Conservation (phyloP, 176 grass and related monocot genomes). For the Thinopyrum elongatum region DNA sequence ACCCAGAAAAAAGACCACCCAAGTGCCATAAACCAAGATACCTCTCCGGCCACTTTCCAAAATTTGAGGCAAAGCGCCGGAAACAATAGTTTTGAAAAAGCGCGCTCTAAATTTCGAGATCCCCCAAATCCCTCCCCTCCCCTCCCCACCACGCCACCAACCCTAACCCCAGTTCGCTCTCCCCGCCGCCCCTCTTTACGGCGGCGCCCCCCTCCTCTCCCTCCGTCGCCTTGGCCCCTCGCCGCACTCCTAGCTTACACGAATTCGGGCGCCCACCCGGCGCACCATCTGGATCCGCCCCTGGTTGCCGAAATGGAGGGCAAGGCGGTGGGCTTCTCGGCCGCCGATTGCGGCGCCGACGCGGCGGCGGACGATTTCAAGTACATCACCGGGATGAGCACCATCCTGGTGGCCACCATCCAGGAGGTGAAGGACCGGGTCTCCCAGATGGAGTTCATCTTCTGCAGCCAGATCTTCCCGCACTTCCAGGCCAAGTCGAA, state of each 20-base stretch:
- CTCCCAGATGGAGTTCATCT: slow-evolving; percentile 86
- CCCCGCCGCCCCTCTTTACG: background rate
- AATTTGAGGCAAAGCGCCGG: background rate
- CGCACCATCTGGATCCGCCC: background rate
- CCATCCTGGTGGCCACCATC: slow-evolving; percentile 85
- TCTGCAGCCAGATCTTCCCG: slow-evolving; percentile 86
- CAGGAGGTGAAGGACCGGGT: slow-evolving; percentile 91
- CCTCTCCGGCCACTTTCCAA: too few species aligned
- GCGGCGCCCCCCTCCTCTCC: background rate
- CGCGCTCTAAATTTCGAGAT: background rate
- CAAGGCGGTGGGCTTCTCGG: background rate
- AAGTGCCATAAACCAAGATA: too few species aligned
- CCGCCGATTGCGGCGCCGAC: background rate
- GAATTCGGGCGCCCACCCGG: background rate
- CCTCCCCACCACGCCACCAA: background rate
- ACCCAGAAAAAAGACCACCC: too few species aligned
- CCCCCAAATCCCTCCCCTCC: background rate
- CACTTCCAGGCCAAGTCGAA: slow-evolving; percentile 67
- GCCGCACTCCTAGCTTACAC: background rate
- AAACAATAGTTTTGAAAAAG: background rate
- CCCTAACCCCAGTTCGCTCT: background rate
- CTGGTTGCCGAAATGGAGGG: slow-evolving; percentile 28
- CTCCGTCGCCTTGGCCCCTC: background rate
- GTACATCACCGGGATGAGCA: slow-evolving; percentile 73
- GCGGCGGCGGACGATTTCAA: slow-evolving; percentile 52